These are phyloP conservation scores for Solanum tarijense DNA, from an alignment of 257 asterid species.

Conservation along the genomic window DNA sequence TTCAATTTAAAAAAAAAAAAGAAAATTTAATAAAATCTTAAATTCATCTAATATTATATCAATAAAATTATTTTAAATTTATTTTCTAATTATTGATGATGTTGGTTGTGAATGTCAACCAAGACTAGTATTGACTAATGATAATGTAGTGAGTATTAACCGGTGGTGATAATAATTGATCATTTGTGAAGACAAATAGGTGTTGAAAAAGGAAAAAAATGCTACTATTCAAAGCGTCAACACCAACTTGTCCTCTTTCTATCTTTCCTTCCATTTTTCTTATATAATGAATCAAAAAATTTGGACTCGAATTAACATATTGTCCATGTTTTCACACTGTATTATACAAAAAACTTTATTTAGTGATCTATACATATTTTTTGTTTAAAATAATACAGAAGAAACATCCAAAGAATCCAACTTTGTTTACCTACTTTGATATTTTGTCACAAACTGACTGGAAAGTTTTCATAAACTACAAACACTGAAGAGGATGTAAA, in stretches of 20 bases:
- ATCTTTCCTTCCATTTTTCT: neutral
- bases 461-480: neutral
- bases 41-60: neutral
- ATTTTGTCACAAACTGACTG: neutral
- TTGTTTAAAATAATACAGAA: neutral
- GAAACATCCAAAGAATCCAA: neutral
- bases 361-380: neutral
- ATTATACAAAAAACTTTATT: too few species aligned
- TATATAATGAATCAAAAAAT: neutral
- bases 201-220: neutral
- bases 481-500: neutral
- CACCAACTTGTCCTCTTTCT: neutral
- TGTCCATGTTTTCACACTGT: neutral
- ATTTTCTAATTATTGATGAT: neutral
- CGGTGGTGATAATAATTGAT: neutral
- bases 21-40: too few species aligned
- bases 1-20: neutral
- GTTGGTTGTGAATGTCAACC: neutral
- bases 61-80: neutral
- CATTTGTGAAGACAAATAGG: neutral
- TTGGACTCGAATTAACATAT: neutral
- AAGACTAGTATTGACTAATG: neutral
- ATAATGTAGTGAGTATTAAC: neutral
- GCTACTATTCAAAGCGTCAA: neutral
- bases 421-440: neutral